These are phyloP conservation scores for Akebia trifoliata DNA, from an alignment of 164 flowering plant genomes.

Conservation along the genomic window DNA sequence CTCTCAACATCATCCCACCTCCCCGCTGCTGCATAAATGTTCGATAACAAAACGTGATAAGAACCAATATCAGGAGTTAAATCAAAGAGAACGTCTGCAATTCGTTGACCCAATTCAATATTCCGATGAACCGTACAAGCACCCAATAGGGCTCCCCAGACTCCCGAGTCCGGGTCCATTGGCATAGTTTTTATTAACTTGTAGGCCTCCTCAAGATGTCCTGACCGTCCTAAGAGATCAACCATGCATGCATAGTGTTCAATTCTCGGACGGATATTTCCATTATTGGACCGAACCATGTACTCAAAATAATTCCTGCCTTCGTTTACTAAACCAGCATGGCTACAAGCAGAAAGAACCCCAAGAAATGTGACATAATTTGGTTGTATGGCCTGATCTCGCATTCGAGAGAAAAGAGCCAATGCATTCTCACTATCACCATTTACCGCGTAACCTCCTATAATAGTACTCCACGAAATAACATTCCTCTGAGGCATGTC, in stretches of 20 bases:
- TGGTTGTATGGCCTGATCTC: conserved; percentile 25
- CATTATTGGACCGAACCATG: conserved; percentile 25
- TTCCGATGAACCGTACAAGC: conserved; percentile 37
- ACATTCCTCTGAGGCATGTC: conserved; percentile 31
- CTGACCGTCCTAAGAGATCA: conserved; percentile 46
- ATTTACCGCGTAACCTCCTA: conserved; percentile 38
- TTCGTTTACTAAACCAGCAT: conserved; percentile 37
- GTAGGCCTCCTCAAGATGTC: conserved; percentile 40
- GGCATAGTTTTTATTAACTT: conserved; percentile 34
- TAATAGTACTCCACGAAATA: conserved; percentile 46
- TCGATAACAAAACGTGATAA: conserved; percentile 37
- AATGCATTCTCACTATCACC: conserved; percentile 34
- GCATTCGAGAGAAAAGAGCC: conserved; percentile 32
- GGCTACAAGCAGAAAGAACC: conserved; percentile 40
- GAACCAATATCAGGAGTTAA: conserved; percentile 32
- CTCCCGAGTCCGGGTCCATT: conserved; percentile 31
- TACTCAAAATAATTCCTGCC: conserved; percentile 28
- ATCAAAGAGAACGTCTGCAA: conserved; percentile 33
- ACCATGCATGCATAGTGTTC: conserved; percentile 54
- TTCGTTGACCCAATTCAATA: conserved; percentile 28
- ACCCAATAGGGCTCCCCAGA: conserved; percentile 43
- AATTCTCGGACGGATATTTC: conserved; percentile 25
- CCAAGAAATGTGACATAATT: conserved; percentile 38
- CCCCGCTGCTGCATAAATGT: conserved; percentile 38
- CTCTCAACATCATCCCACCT: conserved; percentile 32